phyloP scores from a whole-genome alignment of 345 rosid species.

The Gossypium stocksii region DNA sequence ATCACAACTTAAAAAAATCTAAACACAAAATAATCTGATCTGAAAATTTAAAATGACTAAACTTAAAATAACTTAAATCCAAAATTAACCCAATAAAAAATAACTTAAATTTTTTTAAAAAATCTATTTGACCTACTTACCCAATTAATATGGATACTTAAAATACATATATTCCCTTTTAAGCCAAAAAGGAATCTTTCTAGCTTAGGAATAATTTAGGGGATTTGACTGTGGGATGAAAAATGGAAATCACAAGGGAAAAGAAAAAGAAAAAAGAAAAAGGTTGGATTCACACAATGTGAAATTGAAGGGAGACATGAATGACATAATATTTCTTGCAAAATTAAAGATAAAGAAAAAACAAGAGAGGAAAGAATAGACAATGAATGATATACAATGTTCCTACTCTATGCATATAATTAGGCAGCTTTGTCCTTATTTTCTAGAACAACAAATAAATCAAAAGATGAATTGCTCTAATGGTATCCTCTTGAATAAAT shows the following conservation, averaged over 20 bases:
- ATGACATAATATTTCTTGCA: neutral
- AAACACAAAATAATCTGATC: no score
- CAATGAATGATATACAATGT: neutral
- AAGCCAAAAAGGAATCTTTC: neutral
- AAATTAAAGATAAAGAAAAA: neutral
- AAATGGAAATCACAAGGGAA: neutral
- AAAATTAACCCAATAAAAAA: no score
- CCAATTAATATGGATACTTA: no score
- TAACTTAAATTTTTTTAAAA: no score
- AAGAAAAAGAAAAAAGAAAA: neutral
- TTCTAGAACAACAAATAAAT: slow-evolving; percentile 5
- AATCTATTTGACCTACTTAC: no score
- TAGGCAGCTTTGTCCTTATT: slow-evolving; percentile 14
- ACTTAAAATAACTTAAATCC: no score
- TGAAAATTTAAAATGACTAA: no score
- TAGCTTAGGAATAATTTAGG: neutral
- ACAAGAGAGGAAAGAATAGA: neutral
- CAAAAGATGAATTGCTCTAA: neutral
- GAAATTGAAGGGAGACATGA: neutral
- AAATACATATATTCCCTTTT: no score
- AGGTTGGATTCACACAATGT: neutral
- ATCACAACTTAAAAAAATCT: no score
- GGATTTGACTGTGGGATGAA: neutral
- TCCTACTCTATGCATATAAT: neutral
- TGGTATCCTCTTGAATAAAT: no score